A percentile compares a stretch with the other conserved stretches of the same genome.
phyloP scores from a whole-genome alignment of 441 rosid genomes.

The Francoa sonchifolia region DNA sequence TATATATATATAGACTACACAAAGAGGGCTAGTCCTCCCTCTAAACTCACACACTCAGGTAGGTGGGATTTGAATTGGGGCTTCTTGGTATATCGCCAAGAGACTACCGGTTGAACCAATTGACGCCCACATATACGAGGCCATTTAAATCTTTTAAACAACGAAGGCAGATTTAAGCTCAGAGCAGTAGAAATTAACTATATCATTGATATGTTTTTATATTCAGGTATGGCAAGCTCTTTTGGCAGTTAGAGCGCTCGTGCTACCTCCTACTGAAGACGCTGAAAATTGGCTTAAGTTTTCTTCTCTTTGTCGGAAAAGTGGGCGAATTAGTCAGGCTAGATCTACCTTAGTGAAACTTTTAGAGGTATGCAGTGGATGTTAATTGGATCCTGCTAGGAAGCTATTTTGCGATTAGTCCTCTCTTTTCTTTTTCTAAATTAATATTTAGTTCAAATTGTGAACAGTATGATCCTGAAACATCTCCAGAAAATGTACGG shows the following conservation, averaged over 20 bases:
- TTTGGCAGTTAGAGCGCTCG: conserved; percentile 89
- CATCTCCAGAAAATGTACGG: conserved; percentile 55
- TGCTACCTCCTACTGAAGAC: conserved; percentile 92
- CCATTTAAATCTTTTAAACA: no score
- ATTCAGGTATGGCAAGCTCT: conserved; percentile 89
- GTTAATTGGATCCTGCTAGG: conserved; percentile 1
- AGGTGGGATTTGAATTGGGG: no score
- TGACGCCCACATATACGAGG: no score
- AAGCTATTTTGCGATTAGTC: conserved; percentile 3
- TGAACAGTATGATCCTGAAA: conserved; percentile 93
- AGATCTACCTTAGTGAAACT: conserved; percentile 88
- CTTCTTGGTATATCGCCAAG: no score
- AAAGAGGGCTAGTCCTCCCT: not conserved
- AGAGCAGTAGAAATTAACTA: no score
- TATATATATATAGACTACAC: no score
- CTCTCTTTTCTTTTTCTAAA: conserved; percentile 1
- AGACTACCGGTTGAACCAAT: no score
- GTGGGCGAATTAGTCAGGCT: conserved; percentile 93
- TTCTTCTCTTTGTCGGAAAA: conserved; percentile 86
- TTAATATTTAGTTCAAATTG: conserved; percentile 9
- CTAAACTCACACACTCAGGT: no score
- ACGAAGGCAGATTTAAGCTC: no score
- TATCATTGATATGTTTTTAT: conserved; percentile 10
- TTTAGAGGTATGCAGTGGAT: conserved; percentile 46
- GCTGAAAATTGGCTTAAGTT: conserved; percentile 96